Percentiles rank a stretch among this genome's conserved stretches.
These are phyloP conservation scores for Starmerella tilneyi DNA, from an alignment of 805 yeast species.

Conservation along the genomic window DNA sequence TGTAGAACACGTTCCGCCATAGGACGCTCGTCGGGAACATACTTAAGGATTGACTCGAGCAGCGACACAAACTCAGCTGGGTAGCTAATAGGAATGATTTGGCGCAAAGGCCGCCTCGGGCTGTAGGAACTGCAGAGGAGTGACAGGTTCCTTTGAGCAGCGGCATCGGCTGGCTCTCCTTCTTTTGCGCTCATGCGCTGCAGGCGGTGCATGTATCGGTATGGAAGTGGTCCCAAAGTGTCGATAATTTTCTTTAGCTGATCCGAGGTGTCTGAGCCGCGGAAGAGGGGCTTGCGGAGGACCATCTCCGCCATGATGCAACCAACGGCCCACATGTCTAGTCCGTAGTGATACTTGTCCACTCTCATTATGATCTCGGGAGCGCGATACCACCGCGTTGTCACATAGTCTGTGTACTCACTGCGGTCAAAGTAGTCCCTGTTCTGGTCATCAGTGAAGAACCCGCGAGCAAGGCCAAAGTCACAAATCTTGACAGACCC, in stretches of 20 bases:
- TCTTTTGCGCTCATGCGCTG: background rate
- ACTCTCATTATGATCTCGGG: conserved; percentile 63
- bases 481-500: conserved; percentile 83
- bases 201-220: conserved; percentile 1
- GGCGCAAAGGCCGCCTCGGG: conserved; percentile 6
- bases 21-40: conserved; percentile 51
- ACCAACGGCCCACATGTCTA: conserved; percentile 92
- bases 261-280: conserved; percentile 60
- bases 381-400: conserved; percentile 92
- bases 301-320: conserved; percentile 81
- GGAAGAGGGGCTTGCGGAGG: conserved; percentile 68
- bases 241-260: conserved; percentile 62
- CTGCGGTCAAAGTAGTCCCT: conserved; percentile 25
- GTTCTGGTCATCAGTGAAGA: conserved; percentile 31
- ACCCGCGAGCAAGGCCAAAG: conserved; percentile 84
- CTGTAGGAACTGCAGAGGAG: background rate
- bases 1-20: conserved; percentile 47
- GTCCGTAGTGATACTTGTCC: conserved; percentile 32
- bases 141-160: background rate
- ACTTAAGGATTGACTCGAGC: conserved; percentile 45
- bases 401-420: conserved; percentile 50
- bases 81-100: conserved; percentile 11
- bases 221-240: conserved; percentile 61
- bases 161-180: background rate
- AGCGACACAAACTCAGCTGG: conserved; percentile 32